Base-by-base conservation (phyloP, 2,329 filamentous ascomycete genomes). In the Juglanconis oblonga region DNA sequence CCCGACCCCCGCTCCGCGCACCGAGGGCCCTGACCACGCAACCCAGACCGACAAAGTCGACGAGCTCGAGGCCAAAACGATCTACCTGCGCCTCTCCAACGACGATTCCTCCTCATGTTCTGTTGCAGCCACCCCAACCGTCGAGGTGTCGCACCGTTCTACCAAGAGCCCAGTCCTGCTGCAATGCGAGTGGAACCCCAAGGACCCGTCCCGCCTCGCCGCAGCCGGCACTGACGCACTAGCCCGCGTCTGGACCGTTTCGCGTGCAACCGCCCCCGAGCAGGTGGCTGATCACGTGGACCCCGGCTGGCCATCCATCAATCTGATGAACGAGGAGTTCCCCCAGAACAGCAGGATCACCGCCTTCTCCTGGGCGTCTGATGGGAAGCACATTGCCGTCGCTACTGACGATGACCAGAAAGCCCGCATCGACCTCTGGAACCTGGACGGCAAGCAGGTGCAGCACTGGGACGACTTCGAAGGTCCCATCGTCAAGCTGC, bases 121-220 rank as follows among this genome's bases (percentile, higher is more conserved):
- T 61, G 69, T 69, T 64, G 68, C 72, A 64, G 73, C 69, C 66
- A 73, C 69, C 65, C 67, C 67, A 68, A 72, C 67, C 62, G 71
- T 74, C 45, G 71, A 74, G 53, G 67, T 73, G 61, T 68, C 67
- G 53, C 68, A 71, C 61, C 69, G 67, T 69, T 66, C 70, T 65
- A 71, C 70, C 70, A 81, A 84, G 70, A 83, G 80, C 74, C 83
- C 85, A 71, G 80, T 87, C 69, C 76, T 88, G 73, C 79, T 88
- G 77, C 84, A 87, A 74, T 87, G 85, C 81, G 84, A 87, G 79
- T 88, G 85, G 83, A 87, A 83, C 78, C 86, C 86, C 67, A 79
- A 73, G 74, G 81, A 88, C 77, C 82, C 85, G 72, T 84, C 81
- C 62, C 77, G 86, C 75, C 79, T 88, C 79, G 86, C 85, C 74